phyloP scores from a whole-genome alignment of 345 rosid genomes.

The Balakata baccata region DNA sequence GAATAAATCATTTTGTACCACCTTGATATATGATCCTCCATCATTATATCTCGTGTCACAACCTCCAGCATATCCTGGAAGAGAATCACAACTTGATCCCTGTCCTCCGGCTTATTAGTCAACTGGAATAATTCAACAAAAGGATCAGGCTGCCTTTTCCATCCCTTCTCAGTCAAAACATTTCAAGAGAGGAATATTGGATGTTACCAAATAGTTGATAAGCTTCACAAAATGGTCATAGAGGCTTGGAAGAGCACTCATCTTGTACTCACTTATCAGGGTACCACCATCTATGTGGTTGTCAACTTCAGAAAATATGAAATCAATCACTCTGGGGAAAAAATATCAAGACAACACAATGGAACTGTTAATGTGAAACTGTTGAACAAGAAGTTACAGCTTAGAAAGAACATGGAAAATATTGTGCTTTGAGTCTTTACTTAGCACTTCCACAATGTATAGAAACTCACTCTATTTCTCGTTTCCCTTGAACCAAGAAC shows the following conservation, averaged over 20 bases:
- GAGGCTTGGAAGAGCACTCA: conserved; percentile 90
- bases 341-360: conserved; percentile 21
- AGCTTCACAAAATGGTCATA: conserved; percentile 81
- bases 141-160: conserved; percentile 17
- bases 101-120: conserved; percentile 64
- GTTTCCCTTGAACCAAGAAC: conserved; percentile 67
- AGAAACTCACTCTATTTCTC: conserved; percentile 64
- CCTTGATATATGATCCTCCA: conserved; percentile 70
- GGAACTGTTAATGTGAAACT: conserved; percentile 10
- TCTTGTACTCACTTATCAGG: conserved; percentile 57
- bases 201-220: conserved; percentile 74
- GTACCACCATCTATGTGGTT: conserved; percentile 34
- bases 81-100: conserved; percentile 83
- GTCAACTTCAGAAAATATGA: conserved; percentile 62
- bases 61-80: conserved; percentile 99
- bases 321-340: conserved; percentile 63
- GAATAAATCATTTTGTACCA: conserved; percentile 13
- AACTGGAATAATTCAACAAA: conserved; percentile 41
- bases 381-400: neutral
- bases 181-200: conserved; percentile 7
- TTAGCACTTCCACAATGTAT: conserved; percentile 1
- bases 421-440: neutral
- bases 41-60: conserved; percentile 84
- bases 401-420: neutral
- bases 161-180: neutral